Conservation (phyloP, 768 basidiomycete species). For the Trametopsis cervina region DNA sequence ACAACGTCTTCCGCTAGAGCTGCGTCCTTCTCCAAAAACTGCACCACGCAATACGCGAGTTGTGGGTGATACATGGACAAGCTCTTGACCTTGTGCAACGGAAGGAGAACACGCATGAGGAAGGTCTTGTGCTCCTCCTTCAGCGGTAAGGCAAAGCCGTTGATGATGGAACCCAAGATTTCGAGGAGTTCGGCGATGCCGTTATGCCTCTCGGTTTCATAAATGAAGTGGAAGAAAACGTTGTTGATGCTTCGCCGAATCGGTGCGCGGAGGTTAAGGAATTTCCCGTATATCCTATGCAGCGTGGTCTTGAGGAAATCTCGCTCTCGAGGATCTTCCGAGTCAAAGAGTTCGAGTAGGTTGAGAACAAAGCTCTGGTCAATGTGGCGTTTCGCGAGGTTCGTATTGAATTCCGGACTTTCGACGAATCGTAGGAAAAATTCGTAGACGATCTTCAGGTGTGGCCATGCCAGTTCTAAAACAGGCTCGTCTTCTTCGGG, state of each 20-base stretch:
- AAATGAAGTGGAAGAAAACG: slow-evolving; percentile 98
- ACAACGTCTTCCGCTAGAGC: slow-evolving; percentile 92
- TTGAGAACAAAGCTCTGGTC: slow-evolving; percentile 95
- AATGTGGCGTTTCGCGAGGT: slow-evolving; percentile 94
- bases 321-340: slow-evolving; percentile 96
- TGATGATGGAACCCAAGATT: slow-evolving; percentile 98
- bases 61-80: slow-evolving; percentile 99
- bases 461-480: slow-evolving; percentile 98
- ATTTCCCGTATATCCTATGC: slow-evolving; percentile 99
- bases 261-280: slow-evolving; percentile 96
- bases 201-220: slow-evolving; percentile 98
- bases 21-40: slow-evolving; percentile 96
- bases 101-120: slow-evolving; percentile 88
- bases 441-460: slow-evolving; percentile 98
- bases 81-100: slow-evolving; percentile 96
- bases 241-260: slow-evolving; percentile 99
- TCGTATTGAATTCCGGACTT: slow-evolving; percentile 96
- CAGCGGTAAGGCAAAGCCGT: slow-evolving; percentile 94
- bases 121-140: slow-evolving; percentile 99
- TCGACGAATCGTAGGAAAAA: slow-evolving; percentile 99
- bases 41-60: slow-evolving; percentile 97
- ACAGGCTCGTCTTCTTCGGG: slow-evolving; percentile 99
- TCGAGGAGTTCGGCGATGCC: slow-evolving; percentile 98
- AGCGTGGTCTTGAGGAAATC: slow-evolving; percentile 99
- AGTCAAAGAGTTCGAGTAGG: slow-evolving; percentile 96